Base-by-base conservation (phyloP, 768 basidiomycete species). In the Lyophyllum semitale region DNA sequence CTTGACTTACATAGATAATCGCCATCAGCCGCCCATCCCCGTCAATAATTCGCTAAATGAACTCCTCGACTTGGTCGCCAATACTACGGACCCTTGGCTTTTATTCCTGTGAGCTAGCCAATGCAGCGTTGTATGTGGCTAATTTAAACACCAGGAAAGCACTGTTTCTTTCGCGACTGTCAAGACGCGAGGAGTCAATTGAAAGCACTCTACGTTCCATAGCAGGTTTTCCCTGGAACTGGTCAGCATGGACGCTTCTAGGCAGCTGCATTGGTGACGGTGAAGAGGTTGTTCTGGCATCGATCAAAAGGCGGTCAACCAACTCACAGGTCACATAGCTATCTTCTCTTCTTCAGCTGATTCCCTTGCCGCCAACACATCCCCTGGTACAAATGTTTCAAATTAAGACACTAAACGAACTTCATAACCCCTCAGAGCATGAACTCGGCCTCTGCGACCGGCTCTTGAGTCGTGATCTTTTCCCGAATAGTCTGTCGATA, bases 211-310 rank as follows among this genome's bases (percentile, higher is more conserved):
- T 97, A 17, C 71, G 84, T 30, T 95, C 93, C 12, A 86, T 96
- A 40, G 78, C 80, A 33, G 79, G 79, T 5, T 92, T 87, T 64
- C 88, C 91, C 12, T 98, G 92, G 87, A 98, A 98, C 66, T 98
- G 95, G 95, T 89, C 91, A 25, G 77, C 85, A n/a, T 98, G 95
- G 95, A 74, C 82, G 8, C 79, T 93, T 40, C 76, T 98, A n/a
- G 81, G 82, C 2, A 84, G 84, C 50, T 90, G 91, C 65, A 80
- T 95, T 29, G 82, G 84, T 13, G 92, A 94, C 58, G 85, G 84
- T 15, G 91, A 94, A 73, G 93, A 96, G 86, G 95, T 95, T 61
- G 37, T 49, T 53, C 50, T 60, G 48, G 20, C 46, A 48, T 42
- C 35, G 15, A 37, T 30, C 13, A 27, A n/a, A 48, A 49, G 38